Evolutionary conservation across 129 eudicot genomes (phyloP).

Genomic region (Artemisia argyi): DNA sequence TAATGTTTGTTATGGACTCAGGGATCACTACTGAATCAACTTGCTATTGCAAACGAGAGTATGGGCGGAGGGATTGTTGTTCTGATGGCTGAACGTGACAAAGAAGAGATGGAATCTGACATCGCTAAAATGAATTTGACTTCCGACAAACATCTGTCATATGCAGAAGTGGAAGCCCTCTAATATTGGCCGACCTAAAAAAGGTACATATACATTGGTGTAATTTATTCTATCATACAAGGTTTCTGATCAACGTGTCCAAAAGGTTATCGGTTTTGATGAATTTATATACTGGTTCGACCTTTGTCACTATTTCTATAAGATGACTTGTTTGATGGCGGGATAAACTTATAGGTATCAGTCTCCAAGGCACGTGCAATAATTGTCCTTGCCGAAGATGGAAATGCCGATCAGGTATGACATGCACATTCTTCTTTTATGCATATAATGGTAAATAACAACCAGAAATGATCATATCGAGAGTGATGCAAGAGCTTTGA

Average conservation of each 20-base stretch:
- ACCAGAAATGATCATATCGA: slow-evolving; percentile 31
- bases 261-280: not conserved
- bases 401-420: slow-evolving; percentile 82
- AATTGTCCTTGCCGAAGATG: slow-evolving; percentile 88
- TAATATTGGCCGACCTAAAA: slow-evolving; percentile 79
- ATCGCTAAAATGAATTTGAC: slow-evolving; percentile 87
- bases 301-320: not conserved
- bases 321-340: slow-evolving; percentile 14
- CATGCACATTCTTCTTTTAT: not conserved
- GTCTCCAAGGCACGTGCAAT: slow-evolving; percentile 91
- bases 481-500: slow-evolving; percentile 93
- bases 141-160: slow-evolving; percentile 84
- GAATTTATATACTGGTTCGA: not conserved
- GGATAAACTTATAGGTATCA: slow-evolving; percentile 55
- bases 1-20: slow-evolving; percentile 27
- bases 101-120: slow-evolving; percentile 93
- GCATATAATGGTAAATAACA: slow-evolving; percentile 18
- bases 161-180: slow-evolving; percentile 93
- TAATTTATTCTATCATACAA: not conserved
- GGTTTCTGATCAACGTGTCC: no score
- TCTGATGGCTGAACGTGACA: slow-evolving; percentile 86
- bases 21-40: slow-evolving; percentile 86
- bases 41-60: slow-evolving; percentile 84
- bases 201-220: slow-evolving; percentile 42
- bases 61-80: slow-evolving; percentile 90